Conservation (phyloP, 1,284 basidiomycete genomes). For the Ganoderma sinense region DNA sequence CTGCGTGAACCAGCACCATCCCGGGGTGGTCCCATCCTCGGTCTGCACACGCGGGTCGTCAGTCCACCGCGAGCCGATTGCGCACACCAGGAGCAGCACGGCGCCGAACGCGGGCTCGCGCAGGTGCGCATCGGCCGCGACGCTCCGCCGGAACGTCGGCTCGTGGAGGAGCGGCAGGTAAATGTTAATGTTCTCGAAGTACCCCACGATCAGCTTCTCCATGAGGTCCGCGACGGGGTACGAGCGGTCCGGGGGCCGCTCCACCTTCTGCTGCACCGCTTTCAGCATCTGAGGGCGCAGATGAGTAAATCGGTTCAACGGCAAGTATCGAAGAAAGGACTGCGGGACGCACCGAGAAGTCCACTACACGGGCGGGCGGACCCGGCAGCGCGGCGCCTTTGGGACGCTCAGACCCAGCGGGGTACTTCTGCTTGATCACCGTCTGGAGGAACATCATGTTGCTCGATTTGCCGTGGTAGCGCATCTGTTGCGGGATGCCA, state of each 20-base stretch:
- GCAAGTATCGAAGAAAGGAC: neutral
- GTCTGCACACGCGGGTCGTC: conserved; percentile 64
- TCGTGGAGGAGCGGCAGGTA: conserved; percentile 59
- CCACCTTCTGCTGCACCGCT: neutral
- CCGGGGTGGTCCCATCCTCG: conserved; percentile 61
- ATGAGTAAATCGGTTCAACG: neutral
- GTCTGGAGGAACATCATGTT: conserved; percentile 56
- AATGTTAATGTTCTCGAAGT: conserved; percentile 52
- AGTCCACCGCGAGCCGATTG: conserved; percentile 55
- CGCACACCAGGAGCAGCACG: conserved; percentile 59
- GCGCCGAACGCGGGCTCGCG: conserved; percentile 54
- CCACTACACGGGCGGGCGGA: neutral
- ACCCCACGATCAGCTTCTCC: conserved; percentile 52
- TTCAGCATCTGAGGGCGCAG: neutral
- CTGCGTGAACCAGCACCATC: conserved; percentile 81
- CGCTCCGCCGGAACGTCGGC: conserved; percentile 51
- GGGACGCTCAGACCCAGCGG: conserved; percentile 28
- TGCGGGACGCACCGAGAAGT: neutral
- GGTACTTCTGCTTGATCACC: conserved; percentile 55
- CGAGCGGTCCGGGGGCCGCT: conserved; percentile 5
- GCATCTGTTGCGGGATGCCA: conserved; percentile 33
- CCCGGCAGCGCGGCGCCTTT: conserved; percentile 17
- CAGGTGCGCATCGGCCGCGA: conserved; percentile 49
- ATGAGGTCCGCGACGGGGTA: conserved; percentile 31
- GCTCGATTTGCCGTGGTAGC: conserved; percentile 62